Base-by-base conservation (phyloP, 2,329 filamentous ascomycete genomes). In the Ophiostoma montium region DNA sequence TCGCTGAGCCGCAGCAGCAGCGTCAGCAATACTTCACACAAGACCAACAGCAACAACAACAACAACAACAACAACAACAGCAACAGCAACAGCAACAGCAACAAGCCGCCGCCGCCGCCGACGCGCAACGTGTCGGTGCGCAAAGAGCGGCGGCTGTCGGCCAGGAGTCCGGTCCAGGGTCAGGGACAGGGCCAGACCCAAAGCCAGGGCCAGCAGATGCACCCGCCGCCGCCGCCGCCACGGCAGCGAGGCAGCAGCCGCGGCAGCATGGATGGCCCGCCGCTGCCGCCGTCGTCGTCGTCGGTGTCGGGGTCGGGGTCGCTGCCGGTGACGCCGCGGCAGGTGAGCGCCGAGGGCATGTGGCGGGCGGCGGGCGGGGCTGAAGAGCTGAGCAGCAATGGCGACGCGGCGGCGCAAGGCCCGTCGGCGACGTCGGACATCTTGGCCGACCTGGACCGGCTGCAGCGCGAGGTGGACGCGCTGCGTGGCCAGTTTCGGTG, bases 391-490 rank as follows among this genome's bases (percentile, higher is more conserved):
- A 8, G 55, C 46, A 54, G 62, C 52, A 54, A 47, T 51, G 7
- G 35, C 11, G 19, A 21, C 6, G 2, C 15, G 7, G 7, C 13
- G n/a, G 16, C 19, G 35, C 16, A 13, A 13, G 15, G 12, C 5
- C 7, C 15, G 18, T 16, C 15, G 48, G 36, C 66, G 47, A 65
- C 67, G 1, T 62, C 64, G 38, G 76, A 84, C 58, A 86, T 89
- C 52, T 63, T 90, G 55, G 82, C 82, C 1, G 83, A 89, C 60
- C 64, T 90, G 49, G 75, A 77, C 43, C 78, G 79, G 19, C 64
- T 90, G 54, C 84, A 86, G 63, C 74, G 75, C 59, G 85, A 90
- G 59, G 84, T 90, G 35, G 84, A 90, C 63, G 82, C 76, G 4
- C 59, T 83, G 41, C 67, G 43, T 10, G 43, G 43, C 3, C 46